A percentile compares a stretch with the other conserved stretches of the same genome.
These are phyloP conservation scores for Piper longum DNA, from an alignment of 164 flowering plant genomes.

Conservation along the genomic window DNA sequence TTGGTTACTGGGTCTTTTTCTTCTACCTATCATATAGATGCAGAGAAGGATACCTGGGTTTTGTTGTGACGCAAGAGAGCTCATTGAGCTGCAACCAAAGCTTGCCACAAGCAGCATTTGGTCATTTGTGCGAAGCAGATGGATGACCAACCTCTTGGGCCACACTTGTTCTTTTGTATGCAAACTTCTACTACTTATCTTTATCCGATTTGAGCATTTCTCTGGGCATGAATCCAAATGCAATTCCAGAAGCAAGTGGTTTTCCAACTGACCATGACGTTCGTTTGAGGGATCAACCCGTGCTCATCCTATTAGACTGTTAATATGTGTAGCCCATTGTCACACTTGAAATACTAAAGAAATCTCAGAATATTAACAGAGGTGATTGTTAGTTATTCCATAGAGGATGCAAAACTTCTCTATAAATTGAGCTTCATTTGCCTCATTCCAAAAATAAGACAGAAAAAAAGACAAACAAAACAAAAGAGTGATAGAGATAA, in stretches of 20 bases:
- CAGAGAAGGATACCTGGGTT: background rate
- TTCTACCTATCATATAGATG: background rate
- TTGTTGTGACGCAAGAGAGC: slow-evolving; percentile 18
- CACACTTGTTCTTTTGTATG: slow-evolving; percentile 37
- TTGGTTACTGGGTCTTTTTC: background rate
- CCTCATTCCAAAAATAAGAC: no score
- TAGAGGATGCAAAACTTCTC: no score
- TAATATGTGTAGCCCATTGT: no score
- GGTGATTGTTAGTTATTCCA: no score
- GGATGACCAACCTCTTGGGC: slow-evolving; percentile 21
- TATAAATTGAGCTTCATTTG: no score
- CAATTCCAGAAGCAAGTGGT: slow-evolving; percentile 39
- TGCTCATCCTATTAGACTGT: slow-evolving; percentile 54
- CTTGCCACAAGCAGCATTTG: slow-evolving; percentile 20
- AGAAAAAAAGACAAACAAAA: no score
- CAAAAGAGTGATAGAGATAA: no score
- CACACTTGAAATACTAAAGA: no score
- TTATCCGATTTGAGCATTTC: slow-evolving; percentile 47
- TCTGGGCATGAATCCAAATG: slow-evolving; percentile 30
- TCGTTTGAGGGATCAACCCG: slow-evolving; percentile 30
- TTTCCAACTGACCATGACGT: slow-evolving; percentile 28
- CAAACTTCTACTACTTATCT: slow-evolving; percentile 42
- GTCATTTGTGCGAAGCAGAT: slow-evolving; percentile 21
- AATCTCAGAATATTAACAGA: no score
- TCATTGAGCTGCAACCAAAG: slow-evolving; percentile 26